Percentiles rank a stretch among this genome's conserved stretches.
phyloP scores from a whole-genome alignment of 192 early-diverging fungal species.

The Entomortierella lignicola region DNA sequence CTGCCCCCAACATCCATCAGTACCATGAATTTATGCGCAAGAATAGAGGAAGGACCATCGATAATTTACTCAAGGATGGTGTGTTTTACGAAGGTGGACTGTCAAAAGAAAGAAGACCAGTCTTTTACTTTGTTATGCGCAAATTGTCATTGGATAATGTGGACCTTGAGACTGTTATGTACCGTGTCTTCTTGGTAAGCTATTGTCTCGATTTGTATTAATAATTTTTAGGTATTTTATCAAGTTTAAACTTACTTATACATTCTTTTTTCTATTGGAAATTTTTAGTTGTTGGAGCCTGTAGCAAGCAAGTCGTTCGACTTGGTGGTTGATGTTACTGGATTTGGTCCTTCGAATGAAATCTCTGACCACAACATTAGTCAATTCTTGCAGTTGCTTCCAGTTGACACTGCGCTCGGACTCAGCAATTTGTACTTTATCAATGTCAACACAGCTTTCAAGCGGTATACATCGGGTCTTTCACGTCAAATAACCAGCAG shows the following conservation, averaged over 20 bases:
- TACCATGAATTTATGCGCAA: conserved; percentile 80
- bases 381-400: conserved; percentile 79
- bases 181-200: conserved; percentile 75
- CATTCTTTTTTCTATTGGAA: background rate
- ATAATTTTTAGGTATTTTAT: background rate
- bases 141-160: conserved; percentile 78
- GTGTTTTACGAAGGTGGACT: conserved; percentile 86
- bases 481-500: conserved; percentile 61
- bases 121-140: conserved; percentile 88
- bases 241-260: background rate
- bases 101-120: conserved; percentile 78
- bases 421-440: conserved; percentile 80
- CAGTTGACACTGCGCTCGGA: conserved; percentile 72
- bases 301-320: conserved; percentile 79
- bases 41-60: conserved; percentile 72
- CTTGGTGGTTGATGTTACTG: conserved; percentile 84
- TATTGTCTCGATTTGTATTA: background rate
- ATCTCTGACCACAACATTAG: conserved; percentile 80
- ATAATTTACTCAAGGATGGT: conserved; percentile 74
- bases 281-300: conserved; percentile 73
- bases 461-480: conserved; percentile 74
- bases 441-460: conserved; percentile 84
- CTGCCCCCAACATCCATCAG: conserved; percentile 35
- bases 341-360: conserved; percentile 85
- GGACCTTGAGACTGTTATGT: conserved; percentile 88